Percentiles rank a stretch among this genome's conserved stretches.
Conservation (phyloP, 306 rosid genomes). For the Casuarina cunninghamiana region DNA sequence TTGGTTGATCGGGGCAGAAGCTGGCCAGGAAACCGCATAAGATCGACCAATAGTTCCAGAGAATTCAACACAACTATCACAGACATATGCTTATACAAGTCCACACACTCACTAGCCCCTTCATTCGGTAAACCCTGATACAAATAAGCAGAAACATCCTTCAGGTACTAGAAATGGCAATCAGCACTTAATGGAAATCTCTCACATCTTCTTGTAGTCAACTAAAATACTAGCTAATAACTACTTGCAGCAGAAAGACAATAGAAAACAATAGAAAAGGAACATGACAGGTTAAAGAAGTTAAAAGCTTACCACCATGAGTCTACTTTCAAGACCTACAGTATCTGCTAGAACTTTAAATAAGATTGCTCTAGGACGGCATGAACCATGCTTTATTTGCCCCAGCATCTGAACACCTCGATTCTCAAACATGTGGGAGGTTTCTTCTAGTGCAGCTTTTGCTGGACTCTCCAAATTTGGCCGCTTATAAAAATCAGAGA, state of each 20-base stretch:
- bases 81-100: slow-evolving; percentile 89
- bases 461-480: slow-evolving; percentile 90
- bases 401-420: slow-evolving; percentile 92
- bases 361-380: slow-evolving; percentile 91
- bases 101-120: slow-evolving; percentile 70
- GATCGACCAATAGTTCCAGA: slow-evolving; percentile 88
- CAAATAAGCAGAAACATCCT: slow-evolving; percentile 23
- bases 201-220: slow-evolving; percentile 7
- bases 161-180: slow-evolving; percentile 22
- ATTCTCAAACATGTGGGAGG: slow-evolving; percentile 76
- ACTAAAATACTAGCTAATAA: background rate
- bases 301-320: slow-evolving; percentile 77
- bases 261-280: background rate
- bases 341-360: slow-evolving; percentile 94
- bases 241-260: background rate
- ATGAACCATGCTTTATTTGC: slow-evolving; percentile 90
- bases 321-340: slow-evolving; percentile 94
- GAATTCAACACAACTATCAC: slow-evolving; percentile 79
- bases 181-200: slow-evolving; percentile 22
- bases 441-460: slow-evolving; percentile 77
- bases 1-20: slow-evolving; percentile 75
- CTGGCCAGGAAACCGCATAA: slow-evolving; percentile 97
- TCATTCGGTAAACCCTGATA: slow-evolving; percentile 89
- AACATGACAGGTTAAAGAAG: slow-evolving; percentile 20
- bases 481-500: slow-evolving; percentile 84